Base-by-base conservation (phyloP, 2,329 filamentous ascomycete species). In the Fusarium dlaminii region DNA sequence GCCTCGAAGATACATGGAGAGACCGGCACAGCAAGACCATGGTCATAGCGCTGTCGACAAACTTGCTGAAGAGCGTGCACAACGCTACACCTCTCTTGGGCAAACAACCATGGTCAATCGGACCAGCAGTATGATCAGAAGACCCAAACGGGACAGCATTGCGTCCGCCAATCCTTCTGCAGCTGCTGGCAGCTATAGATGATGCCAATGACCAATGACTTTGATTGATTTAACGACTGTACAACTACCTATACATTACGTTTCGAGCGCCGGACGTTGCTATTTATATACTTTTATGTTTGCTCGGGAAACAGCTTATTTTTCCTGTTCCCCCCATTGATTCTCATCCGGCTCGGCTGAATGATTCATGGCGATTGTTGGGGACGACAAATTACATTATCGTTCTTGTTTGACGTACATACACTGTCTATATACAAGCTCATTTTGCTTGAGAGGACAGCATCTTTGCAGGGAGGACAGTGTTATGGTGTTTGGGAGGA, bases 131-230 rank as follows among this genome's bases (percentile, higher is more conserved):
- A 78, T 88, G 61, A 85, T 82, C 69, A 80, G 84, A 74, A 78
- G 83, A 59, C 79, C 81, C 29, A 84, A 83, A 57, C 84, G 87
- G 60, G 84, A 86, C 62, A 85, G 83, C 73, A 74, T 78, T 56
- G 72, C 75, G 24, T 68, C 78, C 48, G 72, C 63, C 49, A 84
- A 86, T 36, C 81, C 83, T 24, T 81, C 83, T 64, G 80, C 84
- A 40, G 81, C 84, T 40, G 76, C 83, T 20, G 82, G 84, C 71
- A 79, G 81, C 65, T 87, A 87, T 79, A 83, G 87, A 81, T 88
- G 80, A 85, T 78, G 73, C 70, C 72, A 77, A 78, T 75, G 73
- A 80, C 52, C 76, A 70, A 80, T 72, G 69, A 74, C 65, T 71
- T 68, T 56, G 55, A 72, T 68, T 66, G 71, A 77, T 57, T 74